Conservation (phyloP, 345 rosid genomes). For the Syzygium aromaticum region DNA sequence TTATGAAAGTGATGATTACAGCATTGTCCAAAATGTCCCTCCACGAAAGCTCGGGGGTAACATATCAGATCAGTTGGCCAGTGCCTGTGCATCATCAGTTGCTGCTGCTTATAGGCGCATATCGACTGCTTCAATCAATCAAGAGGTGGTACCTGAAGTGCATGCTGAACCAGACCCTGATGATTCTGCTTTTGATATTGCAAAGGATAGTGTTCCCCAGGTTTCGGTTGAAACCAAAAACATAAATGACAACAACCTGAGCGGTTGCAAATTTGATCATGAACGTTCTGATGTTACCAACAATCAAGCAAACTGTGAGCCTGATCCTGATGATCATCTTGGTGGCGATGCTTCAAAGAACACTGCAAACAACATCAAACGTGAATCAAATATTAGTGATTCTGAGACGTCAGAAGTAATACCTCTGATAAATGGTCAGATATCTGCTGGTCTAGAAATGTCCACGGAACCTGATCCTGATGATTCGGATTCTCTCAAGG, state of each 20-base stretch:
- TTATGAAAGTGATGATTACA: constrained; percentile 29
- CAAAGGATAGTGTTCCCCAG: neutral
- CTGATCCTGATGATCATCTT: constrained; percentile 26
- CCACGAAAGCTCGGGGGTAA: constrained; percentile 69
- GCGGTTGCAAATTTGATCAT: neutral
- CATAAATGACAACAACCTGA: neutral
- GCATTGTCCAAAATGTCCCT: constrained; percentile 15
- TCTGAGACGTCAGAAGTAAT: constrained; percentile 7
- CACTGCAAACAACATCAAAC: neutral
- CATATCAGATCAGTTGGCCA: constrained; percentile 29
- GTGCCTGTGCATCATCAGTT: constrained; percentile 74
- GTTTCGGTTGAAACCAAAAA: neutral
- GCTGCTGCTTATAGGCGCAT: constrained; percentile 81
- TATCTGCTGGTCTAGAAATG: neutral
- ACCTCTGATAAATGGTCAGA: neutral
- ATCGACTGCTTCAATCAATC: constrained; percentile 12
- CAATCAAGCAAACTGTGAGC: constrained; percentile 4
- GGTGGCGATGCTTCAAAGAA: constrained; percentile 28
- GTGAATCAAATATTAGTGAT: neutral
- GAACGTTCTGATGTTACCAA: neutral
- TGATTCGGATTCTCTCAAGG: constrained; percentile 12
- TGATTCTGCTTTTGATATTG: neutral
- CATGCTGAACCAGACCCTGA: constrained; percentile 2
- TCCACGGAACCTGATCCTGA: constrained; percentile 27
- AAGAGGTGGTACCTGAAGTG: neutral